phyloP scores from a whole-genome alignment of 306 rosid species.

The Acacia crassicarpa region DNA sequence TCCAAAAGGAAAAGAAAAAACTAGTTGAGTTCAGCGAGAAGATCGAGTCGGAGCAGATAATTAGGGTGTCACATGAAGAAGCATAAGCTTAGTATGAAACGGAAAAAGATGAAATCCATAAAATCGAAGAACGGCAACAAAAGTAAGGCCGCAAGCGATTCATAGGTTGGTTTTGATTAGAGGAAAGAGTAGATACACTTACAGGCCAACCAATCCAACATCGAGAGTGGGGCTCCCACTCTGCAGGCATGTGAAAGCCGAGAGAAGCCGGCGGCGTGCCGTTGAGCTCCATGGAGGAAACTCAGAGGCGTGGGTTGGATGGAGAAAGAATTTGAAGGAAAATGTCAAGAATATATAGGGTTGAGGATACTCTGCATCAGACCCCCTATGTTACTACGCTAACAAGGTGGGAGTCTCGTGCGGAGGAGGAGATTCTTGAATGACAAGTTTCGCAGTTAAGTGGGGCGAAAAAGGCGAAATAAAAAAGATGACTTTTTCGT shows the following conservation, averaged over 20 bases:
- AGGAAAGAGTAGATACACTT: constrained; percentile 32
- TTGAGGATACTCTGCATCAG: too few relatives aligned
- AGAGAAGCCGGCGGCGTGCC: constrained; percentile 57
- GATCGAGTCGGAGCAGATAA: background rate
- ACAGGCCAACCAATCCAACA: constrained; percentile 99
- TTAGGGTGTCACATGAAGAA: background rate
- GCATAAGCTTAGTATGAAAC: background rate
- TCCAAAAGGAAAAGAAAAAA: background rate
- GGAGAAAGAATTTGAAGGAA: too few relatives aligned
- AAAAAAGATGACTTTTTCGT: background rate
- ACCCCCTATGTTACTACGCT: too few relatives aligned
- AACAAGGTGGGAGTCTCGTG: background rate
- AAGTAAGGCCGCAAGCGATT: background rate
- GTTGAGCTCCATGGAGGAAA: constrained; percentile 41
- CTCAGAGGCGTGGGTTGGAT: background rate
- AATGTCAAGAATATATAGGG: too few relatives aligned
- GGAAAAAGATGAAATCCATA: background rate
- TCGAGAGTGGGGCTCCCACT: constrained; percentile 78
- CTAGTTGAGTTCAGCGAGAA: background rate
- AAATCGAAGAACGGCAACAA: background rate
- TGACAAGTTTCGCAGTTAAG: background rate
- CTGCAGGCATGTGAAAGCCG: constrained; percentile 86
- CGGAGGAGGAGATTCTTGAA: background rate
- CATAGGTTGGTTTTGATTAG: too few relatives aligned
- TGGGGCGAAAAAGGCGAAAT: background rate